Base-by-base conservation (phyloP, 2,329 filamentous ascomycete genomes). In the Aureobasidium subglaciale region DNA sequence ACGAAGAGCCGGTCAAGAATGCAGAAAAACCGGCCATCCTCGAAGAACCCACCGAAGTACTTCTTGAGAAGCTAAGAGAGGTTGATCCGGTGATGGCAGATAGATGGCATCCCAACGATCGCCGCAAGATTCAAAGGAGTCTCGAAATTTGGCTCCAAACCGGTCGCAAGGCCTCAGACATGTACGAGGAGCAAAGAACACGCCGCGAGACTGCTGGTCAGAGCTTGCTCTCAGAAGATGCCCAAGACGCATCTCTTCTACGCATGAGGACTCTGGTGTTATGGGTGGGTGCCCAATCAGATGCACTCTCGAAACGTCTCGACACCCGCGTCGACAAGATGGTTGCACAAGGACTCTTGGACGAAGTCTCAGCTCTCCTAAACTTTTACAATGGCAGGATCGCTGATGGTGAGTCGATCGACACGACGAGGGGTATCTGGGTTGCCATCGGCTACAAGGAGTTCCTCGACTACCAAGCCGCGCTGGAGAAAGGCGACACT, bases 401-500 rank as follows among this genome's bases (percentile, higher is more conserved):
- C 6, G 70, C 79, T 2, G 63, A 72, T 15, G 62, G 70, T 4
- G 70, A 77, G 54, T 67, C 73, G 45, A 71, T 93, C 2, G 90
- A 97, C 65, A 78, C 83, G 61, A 87, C 82, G 1, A 83, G 85
- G 53, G 95, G 93, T 0, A 95, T 99, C 40, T 99, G 92, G 90
- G 87, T 95, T 53, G 93, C 91, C 1, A 99, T 99, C 59, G 93
- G 93, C 1, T 96, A 90, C 71, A 96, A 95, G 68, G 90, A 99
- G 66, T 87, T 97, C 66, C 80, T 87, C 56, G 78, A 82, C 0
- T 96, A 90, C 64, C 73, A 91, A 20, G 37, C 59, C 10, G 70
- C 68, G 4, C 59, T 71, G 3, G 16, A 59, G 25, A 40, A 46
- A 25, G 55, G 58, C 2, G 63, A 71, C 61, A 59, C 68, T 64